Evolutionary conservation across 768 basidiomycete genomes (phyloP).

Genomic region (Serendipita sp.): DNA sequence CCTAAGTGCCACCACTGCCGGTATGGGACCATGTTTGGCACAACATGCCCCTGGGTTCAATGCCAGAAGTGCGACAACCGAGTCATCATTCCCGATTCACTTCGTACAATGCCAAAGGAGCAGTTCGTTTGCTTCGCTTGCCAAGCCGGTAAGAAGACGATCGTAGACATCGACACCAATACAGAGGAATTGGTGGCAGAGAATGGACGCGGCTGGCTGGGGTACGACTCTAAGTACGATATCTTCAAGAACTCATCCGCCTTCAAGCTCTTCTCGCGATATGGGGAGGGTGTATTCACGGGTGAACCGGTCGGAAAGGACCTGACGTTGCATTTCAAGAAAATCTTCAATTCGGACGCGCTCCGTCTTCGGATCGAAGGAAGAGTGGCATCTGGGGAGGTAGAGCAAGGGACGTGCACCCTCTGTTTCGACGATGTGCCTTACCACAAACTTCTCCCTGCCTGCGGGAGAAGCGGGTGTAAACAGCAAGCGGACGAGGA

Average conservation of each 20-base stretch:
- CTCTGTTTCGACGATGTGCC: conserved; percentile 20
- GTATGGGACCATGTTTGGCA: conserved; percentile 5
- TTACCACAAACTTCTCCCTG: conserved; percentile 15
- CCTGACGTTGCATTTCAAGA: conserved; percentile 12
- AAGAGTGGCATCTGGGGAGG: conserved; percentile 16
- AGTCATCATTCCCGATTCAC: conserved; percentile 15
- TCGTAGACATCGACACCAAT: conserved; percentile 13
- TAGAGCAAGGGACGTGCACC: conserved; percentile 16
- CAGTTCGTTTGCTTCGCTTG: conserved; percentile 16
- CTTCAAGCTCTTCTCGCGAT: conserved; percentile 19
- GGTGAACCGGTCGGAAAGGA: neutral
- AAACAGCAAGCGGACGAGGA: conserved; percentile 16
- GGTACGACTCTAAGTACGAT: conserved; percentile 10
- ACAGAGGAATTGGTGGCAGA: conserved; percentile 12
- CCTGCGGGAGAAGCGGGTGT: conserved; percentile 19
- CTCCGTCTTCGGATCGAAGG: conserved; percentile 12
- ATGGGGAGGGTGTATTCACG: conserved; percentile 15
- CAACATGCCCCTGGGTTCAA: conserved; percentile 16
- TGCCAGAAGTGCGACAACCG: conserved; percentile 18
- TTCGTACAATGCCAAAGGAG: conserved; percentile 8
- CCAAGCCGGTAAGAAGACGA: conserved; percentile 5
- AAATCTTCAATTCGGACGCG: conserved; percentile 10
- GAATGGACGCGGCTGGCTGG: conserved; percentile 18
- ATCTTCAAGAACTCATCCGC: conserved; percentile 17
- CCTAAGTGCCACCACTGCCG: conserved; percentile 20